phyloP scores from a whole-genome alignment of 2,329 filamentous ascomycete species.

The Colletotrichum simmondsii region DNA sequence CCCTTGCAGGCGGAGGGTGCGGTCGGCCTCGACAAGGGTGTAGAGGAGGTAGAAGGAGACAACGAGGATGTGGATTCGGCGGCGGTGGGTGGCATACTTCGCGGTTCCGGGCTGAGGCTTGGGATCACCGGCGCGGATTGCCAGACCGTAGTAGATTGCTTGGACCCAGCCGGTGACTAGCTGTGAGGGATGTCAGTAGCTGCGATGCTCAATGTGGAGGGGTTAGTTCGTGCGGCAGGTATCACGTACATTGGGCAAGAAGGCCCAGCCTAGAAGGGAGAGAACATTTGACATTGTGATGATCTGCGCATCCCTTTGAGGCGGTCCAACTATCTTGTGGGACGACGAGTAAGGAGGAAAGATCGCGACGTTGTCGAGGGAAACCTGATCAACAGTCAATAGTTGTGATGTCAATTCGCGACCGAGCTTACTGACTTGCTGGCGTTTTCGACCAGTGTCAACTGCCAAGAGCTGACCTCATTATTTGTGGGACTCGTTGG shows the following conservation, averaged over 20 bases:
- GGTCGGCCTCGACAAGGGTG: conserved; percentile 92
- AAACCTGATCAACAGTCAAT: neutral
- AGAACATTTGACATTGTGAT: conserved; percentile 56
- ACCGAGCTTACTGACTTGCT: conserved; percentile 7
- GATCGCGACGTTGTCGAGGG: neutral
- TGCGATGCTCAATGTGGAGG: neutral
- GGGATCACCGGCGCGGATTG: conserved; percentile 88
- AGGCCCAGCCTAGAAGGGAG: conserved; percentile 67
- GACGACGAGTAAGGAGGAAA: neutral
- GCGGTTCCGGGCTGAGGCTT: conserved; percentile 78
- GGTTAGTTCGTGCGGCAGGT: neutral
- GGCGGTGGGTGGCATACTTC: conserved; percentile 78
- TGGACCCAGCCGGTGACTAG: conserved; percentile 83
- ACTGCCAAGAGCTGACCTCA: conserved; percentile 9
- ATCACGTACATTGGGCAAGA: conserved; percentile 62
- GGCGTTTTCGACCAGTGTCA: neutral
- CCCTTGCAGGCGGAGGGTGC: conserved; percentile 75
- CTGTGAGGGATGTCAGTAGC: conserved; percentile 53
- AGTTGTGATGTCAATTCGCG: neutral
- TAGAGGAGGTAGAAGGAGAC: conserved; percentile 87
- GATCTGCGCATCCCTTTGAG: neutral
- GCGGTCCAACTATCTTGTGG: neutral
- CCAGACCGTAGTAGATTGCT: conserved; percentile 84
- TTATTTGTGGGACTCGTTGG: neutral
- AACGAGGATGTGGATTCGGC: conserved; percentile 84